Evolutionary conservation across 495 filamentous ascomycete genomes (phyloP).

Genomic region (Lophiostoma macrostomum): DNA sequence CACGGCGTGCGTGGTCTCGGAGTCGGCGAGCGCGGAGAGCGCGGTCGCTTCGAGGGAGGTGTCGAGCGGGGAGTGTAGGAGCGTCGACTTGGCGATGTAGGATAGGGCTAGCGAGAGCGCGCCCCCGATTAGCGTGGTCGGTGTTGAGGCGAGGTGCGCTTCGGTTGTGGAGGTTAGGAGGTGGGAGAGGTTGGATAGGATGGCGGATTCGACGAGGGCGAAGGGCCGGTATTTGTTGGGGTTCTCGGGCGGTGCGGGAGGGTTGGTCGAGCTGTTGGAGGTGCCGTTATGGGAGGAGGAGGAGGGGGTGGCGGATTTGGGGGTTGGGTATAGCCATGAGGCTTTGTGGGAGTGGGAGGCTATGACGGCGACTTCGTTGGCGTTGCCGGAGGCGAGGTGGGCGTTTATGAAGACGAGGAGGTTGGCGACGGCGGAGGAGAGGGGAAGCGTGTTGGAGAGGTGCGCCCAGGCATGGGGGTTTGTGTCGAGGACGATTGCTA

Average conservation of each 20-base stretch:
- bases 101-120: slow-evolving; percentile 85
- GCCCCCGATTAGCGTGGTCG: slow-evolving; percentile 80
- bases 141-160: slow-evolving; percentile 56
- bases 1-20: slow-evolving; percentile 34
- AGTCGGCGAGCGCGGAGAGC: slow-evolving; percentile 37
- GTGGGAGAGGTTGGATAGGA: slow-evolving; percentile 64
- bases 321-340: slow-evolving; percentile 79
- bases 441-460: slow-evolving; percentile 69
- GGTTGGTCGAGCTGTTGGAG: slow-evolving; percentile 23
- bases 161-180: slow-evolving; percentile 66
- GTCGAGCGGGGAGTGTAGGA: slow-evolving; percentile 38
- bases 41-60: slow-evolving; percentile 25
- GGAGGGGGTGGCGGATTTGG: slow-evolving; percentile 32
- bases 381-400: slow-evolving; percentile 87
- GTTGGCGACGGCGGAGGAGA: slow-evolving; percentile 81
- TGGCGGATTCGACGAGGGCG: slow-evolving; percentile 72
- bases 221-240: slow-evolving; percentile 96
- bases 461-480: slow-evolving; percentile 93
- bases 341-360: slow-evolving; percentile 83
- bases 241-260: slow-evolving; percentile 40
- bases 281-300: slow-evolving; percentile 43
- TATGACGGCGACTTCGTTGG: slow-evolving; percentile 88
- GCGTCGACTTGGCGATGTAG: slow-evolving; percentile 69
- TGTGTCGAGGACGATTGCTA: slow-evolving; percentile 90
- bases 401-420: slow-evolving; percentile 95